Evolutionary conservation across 2,329 filamentous ascomycete genomes (phyloP).

Genomic region (Phoma sp.): DNA sequence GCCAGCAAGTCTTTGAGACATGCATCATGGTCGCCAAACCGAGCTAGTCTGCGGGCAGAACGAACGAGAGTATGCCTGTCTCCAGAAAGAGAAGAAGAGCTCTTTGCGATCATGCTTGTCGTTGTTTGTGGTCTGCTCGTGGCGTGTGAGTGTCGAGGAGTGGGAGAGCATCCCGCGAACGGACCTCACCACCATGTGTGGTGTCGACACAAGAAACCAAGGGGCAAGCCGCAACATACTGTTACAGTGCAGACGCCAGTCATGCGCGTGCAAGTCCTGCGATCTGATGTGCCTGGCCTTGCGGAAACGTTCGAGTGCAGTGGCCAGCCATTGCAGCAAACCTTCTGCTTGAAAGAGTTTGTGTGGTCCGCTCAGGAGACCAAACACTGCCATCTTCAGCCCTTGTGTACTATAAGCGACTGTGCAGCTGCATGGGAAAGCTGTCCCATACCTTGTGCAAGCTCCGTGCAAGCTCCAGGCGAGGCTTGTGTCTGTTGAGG

Average conservation of each 20-base stretch:
- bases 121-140: background rate
- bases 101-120: no score
- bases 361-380: background rate
- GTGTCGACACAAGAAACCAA: background rate
- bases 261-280: background rate
- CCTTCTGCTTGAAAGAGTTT: background rate
- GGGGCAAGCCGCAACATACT: no score
- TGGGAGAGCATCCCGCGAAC: no score
- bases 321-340: background rate
- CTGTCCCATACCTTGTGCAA: background rate
- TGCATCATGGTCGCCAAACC: no score
- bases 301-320: background rate
- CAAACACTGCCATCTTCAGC: background rate
- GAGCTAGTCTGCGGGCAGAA: no score
- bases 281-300: background rate
- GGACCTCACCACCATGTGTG: constrained; percentile 5
- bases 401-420: no score
- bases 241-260: no score
- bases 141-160: no score
- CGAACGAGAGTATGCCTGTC: no score
- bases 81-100: no score
- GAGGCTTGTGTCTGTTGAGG: no score
- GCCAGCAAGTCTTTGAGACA: no score
- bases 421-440: background rate
- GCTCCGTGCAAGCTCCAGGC: background rate